Conservation (phyloP, 192 early-diverging fungal genomes). For the Lobosporangium transversale region DNA sequence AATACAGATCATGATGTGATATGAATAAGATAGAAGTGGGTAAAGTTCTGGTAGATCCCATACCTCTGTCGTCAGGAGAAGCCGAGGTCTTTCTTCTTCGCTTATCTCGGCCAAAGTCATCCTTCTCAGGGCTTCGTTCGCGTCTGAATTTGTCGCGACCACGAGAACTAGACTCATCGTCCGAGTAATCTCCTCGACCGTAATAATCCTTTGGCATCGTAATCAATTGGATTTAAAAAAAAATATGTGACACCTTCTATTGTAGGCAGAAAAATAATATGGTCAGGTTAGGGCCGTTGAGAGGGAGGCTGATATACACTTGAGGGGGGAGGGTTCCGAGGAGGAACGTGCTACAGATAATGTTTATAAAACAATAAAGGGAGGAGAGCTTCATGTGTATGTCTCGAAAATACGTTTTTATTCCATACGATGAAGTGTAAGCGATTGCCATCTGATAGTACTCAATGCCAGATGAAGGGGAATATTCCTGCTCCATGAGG, state of each 20-base stretch:
- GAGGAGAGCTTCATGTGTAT: too few species aligned
- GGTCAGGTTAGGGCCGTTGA: too few species aligned
- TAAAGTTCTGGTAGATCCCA: neutral
- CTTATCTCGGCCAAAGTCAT: constrained; percentile 52
- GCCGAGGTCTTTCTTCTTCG: constrained; percentile 48
- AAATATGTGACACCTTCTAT: constrained; percentile 1
- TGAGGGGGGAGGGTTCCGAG: neutral
- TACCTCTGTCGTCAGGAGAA: constrained; percentile 50
- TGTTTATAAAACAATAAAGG: too few species aligned
- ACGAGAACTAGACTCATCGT: constrained; percentile 46
- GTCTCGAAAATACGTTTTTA: too few species aligned
- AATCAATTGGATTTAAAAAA: constrained; percentile 12
- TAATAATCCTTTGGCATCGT: constrained; percentile 53
- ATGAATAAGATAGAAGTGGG: too few species aligned
- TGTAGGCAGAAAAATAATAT: too few species aligned
- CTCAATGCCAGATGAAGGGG: too few species aligned
- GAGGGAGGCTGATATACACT: neutral
- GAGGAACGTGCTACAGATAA: too few species aligned
- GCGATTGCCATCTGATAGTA: too few species aligned
- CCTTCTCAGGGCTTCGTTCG: constrained; percentile 50
- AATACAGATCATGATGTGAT: too few species aligned
- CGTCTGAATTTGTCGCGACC: constrained; percentile 50
- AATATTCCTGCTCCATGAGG: too few species aligned
- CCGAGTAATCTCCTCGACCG: constrained; percentile 48
- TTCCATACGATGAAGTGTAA: too few species aligned